These are phyloP conservation scores for Naegleria gruberi DNA, from an alignment of 208 protist genomes.

Conservation along the genomic window DNA sequence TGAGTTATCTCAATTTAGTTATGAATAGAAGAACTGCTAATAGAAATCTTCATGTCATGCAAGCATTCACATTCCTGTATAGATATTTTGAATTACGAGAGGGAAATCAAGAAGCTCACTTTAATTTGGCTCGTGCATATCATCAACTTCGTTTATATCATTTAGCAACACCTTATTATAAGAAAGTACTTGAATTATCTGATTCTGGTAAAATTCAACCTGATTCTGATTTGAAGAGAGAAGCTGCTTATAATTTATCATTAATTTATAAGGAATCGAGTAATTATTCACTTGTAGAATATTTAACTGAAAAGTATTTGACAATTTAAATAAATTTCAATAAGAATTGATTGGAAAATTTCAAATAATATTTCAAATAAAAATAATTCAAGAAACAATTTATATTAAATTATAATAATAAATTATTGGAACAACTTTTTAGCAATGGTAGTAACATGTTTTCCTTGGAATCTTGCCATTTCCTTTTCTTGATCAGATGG, in stretches of 20 bases:
- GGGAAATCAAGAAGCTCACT: background rate
- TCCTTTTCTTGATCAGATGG: conserved; percentile 33
- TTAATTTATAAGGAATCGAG: conserved; percentile 10
- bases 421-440: too few relatives aligned
- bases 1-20: background rate
- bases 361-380: too few relatives aligned
- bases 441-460: too few relatives aligned
- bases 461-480: background rate
- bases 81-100: background rate
- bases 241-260: conserved; percentile 17
- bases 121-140: conserved; percentile 17
- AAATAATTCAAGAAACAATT: too few relatives aligned
- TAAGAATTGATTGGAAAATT: too few relatives aligned
- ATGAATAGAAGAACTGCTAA: conserved; percentile 25
- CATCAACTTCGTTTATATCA: background rate
- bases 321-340: background rate
- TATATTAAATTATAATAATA: too few relatives aligned
- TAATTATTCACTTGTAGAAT: background rate
- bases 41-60: background rate
- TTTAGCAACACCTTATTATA: conserved; percentile 1
- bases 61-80: conserved; percentile 18
- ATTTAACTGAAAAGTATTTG: background rate
- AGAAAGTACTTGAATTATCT: background rate
- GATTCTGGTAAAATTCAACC: background rate
- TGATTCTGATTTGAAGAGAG: background rate